Evolutionary conservation across 2,329 filamentous ascomycete genomes (phyloP).

Genomic region (Aspergillus uvarum): DNA sequence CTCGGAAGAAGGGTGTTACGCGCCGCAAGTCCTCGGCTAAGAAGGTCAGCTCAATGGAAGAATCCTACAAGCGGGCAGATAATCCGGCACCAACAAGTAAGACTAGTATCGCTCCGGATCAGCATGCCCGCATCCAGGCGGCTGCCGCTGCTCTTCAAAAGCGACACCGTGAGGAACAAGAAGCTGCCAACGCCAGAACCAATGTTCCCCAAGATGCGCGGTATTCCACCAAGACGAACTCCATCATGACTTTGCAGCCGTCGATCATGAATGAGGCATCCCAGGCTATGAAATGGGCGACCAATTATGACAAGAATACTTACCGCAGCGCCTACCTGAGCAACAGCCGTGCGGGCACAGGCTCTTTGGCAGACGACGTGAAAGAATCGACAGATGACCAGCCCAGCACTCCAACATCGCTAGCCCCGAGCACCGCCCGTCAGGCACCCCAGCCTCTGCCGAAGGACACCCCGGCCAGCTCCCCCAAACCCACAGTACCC

Average conservation of each 20-base stretch:
- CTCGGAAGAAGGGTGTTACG: constrained; percentile 66
- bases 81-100: constrained; percentile 65
- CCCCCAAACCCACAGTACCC: constrained; percentile 26
- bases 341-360: constrained; percentile 70
- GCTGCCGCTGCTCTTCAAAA: constrained; percentile 82
- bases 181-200: constrained; percentile 54
- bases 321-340: constrained; percentile 83
- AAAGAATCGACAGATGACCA: constrained; percentile 36
- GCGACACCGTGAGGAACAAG: constrained; percentile 60
- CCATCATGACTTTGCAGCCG: constrained; percentile 83
- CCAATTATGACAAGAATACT: constrained; percentile 85
- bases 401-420: constrained; percentile 20
- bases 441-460: constrained; percentile 32
- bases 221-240: constrained; percentile 73
- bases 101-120: constrained; percentile 81
- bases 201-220: constrained; percentile 53
- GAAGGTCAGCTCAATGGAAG: constrained; percentile 50
- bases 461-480: constrained; percentile 31
- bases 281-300: constrained; percentile 95
- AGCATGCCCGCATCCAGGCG: constrained; percentile 88
- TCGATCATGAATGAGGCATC: constrained; percentile 82
- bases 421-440: constrained; percentile 28
- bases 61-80: constrained; percentile 53
- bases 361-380: constrained; percentile 52
- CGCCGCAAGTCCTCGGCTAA: constrained; percentile 72